Evolutionary conservation across 1,139 yeast species (phyloP).

Genomic region (Sugiyamaella sp.): DNA sequence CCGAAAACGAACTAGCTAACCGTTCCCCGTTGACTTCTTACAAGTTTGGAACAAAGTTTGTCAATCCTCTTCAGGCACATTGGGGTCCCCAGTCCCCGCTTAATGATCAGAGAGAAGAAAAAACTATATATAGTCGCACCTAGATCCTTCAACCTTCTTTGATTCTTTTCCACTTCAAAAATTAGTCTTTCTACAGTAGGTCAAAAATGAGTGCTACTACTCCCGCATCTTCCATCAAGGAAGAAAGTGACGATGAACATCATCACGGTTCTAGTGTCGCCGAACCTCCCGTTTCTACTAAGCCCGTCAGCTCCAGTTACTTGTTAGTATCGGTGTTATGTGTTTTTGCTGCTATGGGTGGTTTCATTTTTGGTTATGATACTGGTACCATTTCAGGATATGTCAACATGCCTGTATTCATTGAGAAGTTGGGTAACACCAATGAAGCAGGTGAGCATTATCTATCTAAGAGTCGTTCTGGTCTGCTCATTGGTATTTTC

Average conservation of each 20-base stretch:
- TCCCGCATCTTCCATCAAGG: background rate
- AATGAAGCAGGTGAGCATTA: slow-evolving; percentile 31
- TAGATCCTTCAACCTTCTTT: background rate
- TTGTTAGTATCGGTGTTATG: slow-evolving; percentile 21
- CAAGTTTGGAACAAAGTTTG: background rate
- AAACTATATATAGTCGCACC: background rate
- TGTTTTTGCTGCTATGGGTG: slow-evolving; percentile 40
- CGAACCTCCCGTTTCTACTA: background rate
- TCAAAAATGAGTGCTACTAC: background rate
- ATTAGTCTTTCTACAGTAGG: background rate
- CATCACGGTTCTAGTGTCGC: background rate
- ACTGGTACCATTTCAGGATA: slow-evolving; percentile 70
- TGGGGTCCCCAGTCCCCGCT: slow-evolving; percentile 1
- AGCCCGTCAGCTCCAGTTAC: slow-evolving; percentile 17
- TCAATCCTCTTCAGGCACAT: background rate
- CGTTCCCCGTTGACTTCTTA: background rate
- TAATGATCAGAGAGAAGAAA: background rate
- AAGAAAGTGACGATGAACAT: slow-evolving; percentile 5
- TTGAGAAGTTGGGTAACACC: slow-evolving; percentile 50
- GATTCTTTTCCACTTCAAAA: background rate
- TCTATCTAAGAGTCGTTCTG: slow-evolving; percentile 49
- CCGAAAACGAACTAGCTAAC: background rate
- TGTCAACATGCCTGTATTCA: slow-evolving; percentile 68
- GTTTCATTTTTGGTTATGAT: slow-evolving; percentile 57
- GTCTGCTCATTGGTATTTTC: slow-evolving; percentile 56